Evolutionary conservation across 2,329 filamentous ascomycete species (phyloP).

Genomic region (Aschersonia sp.): DNA sequence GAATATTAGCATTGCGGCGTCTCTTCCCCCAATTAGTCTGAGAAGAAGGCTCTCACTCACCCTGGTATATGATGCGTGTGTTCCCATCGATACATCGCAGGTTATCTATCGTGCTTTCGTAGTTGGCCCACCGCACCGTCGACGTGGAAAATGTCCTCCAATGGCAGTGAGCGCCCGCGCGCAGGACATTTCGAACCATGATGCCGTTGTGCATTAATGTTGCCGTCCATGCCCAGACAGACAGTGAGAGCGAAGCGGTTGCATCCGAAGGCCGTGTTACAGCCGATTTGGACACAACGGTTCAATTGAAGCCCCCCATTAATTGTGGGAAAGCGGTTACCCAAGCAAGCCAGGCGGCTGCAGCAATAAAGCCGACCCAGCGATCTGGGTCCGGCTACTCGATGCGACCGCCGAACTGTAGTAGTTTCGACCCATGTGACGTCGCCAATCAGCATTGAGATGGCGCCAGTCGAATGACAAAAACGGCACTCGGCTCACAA

Average conservation of each 20-base stretch:
- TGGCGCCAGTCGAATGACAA: too few species aligned
- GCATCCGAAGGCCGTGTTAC: too few species aligned
- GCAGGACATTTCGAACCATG: neutral
- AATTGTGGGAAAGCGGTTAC: too few species aligned
- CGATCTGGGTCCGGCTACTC: neutral
- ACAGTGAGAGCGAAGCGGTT: too few species aligned
- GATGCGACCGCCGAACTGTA: too few species aligned
- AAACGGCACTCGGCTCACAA: too few species aligned
- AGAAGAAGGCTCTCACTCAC: conserved; percentile 1
- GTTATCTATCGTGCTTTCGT: conserved; percentile 16
- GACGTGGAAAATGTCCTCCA: neutral
- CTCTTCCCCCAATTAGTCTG: neutral
- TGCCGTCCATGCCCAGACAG: too few species aligned
- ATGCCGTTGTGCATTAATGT: neutral
- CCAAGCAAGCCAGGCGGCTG: neutral
- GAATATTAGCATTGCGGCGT: neutral
- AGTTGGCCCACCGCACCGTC: neutral
- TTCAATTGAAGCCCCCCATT: too few species aligned
- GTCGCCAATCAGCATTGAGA: too few species aligned
- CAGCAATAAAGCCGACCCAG: neutral
- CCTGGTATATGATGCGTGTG: conserved; percentile 22
- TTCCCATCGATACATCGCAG: conserved; percentile 10
- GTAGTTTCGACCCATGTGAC: too few species aligned
- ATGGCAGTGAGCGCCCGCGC: neutral
- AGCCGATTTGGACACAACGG: too few species aligned